Evolutionary conservation across 2,329 filamentous ascomycete genomes (phyloP).

Genomic region (Botrytis sinoallii): DNA sequence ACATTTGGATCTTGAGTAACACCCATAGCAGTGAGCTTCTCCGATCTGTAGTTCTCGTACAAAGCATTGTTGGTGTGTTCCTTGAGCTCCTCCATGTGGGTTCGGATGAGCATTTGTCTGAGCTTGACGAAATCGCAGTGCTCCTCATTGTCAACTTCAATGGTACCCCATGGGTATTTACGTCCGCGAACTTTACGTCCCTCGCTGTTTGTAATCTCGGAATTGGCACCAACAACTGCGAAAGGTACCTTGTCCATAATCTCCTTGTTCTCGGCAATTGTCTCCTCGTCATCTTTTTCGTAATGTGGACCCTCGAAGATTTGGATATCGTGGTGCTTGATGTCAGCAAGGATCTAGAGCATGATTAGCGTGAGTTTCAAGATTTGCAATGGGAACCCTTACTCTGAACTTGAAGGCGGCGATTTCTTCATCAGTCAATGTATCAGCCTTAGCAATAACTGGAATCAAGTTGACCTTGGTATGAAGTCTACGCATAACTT

Average conservation of each 20-base stretch:
- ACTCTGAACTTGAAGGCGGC: slow-evolving; percentile 92
- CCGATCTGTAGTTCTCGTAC: slow-evolving; percentile 99
- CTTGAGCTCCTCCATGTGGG: slow-evolving; percentile 99
- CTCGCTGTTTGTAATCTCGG: slow-evolving; percentile 86
- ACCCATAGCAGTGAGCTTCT: slow-evolving; percentile 98
- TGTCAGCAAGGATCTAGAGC: slow-evolving; percentile 88
- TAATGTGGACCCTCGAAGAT: slow-evolving; percentile 99
- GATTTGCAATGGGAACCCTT: slow-evolving; percentile 44
- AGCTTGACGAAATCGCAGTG: slow-evolving; percentile 99
- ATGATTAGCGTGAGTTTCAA: slow-evolving; percentile 22
- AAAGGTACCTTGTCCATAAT: slow-evolving; percentile 99
- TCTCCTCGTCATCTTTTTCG: slow-evolving; percentile 98
- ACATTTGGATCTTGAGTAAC: slow-evolving; percentile 97
- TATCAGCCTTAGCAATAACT: slow-evolving; percentile 98
- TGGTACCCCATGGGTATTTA: slow-evolving; percentile 96
- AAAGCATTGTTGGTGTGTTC: slow-evolving; percentile 99
- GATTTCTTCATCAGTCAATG: slow-evolving; percentile 95
- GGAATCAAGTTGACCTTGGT: slow-evolving; percentile 99
- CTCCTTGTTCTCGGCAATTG: slow-evolving; percentile 99
- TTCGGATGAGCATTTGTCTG: slow-evolving; percentile 99
- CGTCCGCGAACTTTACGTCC: slow-evolving; percentile 95
- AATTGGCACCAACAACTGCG: slow-evolving; percentile 94
- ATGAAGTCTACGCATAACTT: slow-evolving; percentile 98
- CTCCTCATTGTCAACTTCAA: slow-evolving; percentile 99
- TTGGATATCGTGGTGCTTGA: slow-evolving; percentile 94